Conservation (phyloP, 176 grass and related monocot species). For the Typha latifolia region DNA sequence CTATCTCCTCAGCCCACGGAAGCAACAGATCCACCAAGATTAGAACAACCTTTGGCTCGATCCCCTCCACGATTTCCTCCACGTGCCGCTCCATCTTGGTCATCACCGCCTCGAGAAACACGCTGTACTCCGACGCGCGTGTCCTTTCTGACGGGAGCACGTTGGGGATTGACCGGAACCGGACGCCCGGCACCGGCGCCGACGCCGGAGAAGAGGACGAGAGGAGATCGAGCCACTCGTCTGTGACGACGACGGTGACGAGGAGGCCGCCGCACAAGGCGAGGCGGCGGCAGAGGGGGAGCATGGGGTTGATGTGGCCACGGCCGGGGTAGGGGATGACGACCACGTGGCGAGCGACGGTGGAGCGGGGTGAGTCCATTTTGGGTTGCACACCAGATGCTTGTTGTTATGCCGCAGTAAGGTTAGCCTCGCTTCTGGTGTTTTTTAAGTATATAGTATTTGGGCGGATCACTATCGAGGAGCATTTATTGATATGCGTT, state of each 20-base stretch:
- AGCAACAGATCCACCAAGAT: slow-evolving; percentile 46
- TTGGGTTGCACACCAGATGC: no score
- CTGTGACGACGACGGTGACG: slow-evolving; percentile 52
- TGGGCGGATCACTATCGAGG: no score
- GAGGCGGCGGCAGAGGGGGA: slow-evolving; percentile 43
- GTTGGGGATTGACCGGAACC: slow-evolving; percentile 44
- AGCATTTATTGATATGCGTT: no score
- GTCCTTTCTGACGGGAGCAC: slow-evolving; percentile 45
- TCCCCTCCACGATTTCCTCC: slow-evolving; percentile 35
- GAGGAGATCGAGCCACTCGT: slow-evolving; percentile 58
- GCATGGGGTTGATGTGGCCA: slow-evolving; percentile 73
- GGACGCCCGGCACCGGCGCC: slow-evolving; percentile 23
- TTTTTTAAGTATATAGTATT: no score
- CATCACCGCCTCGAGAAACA: slow-evolving; percentile 39
- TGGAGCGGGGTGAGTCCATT: no score
- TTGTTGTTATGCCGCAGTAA: no score
- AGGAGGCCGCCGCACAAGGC: slow-evolving; percentile 15
- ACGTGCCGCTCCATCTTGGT: slow-evolving; percentile 36
- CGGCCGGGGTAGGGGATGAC: slow-evolving; percentile 59
- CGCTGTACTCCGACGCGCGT: slow-evolving; percentile 26
- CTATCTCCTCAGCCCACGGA: slow-evolving; percentile 22
- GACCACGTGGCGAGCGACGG: slow-evolving; percentile 28
- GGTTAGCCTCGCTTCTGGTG: no score
- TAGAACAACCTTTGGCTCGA: slow-evolving; percentile 16
- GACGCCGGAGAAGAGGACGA: slow-evolving; percentile 1